phyloP scores from a whole-genome alignment of 2,329 filamentous ascomycete species.

The Aspergillus ochraceus region DNA sequence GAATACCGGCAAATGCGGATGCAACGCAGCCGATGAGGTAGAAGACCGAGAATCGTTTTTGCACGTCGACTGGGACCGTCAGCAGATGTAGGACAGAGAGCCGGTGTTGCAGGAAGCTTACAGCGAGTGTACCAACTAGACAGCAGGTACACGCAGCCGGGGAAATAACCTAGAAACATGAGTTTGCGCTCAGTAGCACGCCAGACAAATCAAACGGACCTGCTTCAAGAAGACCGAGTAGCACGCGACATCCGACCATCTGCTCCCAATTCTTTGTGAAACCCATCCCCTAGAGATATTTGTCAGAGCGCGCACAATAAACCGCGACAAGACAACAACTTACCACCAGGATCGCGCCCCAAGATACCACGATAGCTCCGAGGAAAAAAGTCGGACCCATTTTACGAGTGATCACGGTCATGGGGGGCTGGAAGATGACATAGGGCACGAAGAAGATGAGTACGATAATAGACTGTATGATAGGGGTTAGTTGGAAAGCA shows the following conservation, averaged over 20 bases:
- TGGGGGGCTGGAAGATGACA: slow-evolving; percentile 29
- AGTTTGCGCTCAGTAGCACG: slow-evolving; percentile 36
- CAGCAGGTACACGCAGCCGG: slow-evolving; percentile 68
- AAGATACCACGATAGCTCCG: slow-evolving; percentile 26
- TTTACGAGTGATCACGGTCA: slow-evolving; percentile 31
- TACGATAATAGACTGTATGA: slow-evolving; percentile 26
- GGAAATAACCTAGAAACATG: slow-evolving; percentile 68
- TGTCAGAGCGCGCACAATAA: neutral
- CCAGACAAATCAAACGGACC: neutral
- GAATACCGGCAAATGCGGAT: slow-evolving; percentile 49
- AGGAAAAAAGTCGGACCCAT: slow-evolving; percentile 29
- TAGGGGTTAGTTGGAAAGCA: neutral
- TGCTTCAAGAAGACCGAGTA: slow-evolving; percentile 29
- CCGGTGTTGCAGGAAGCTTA: slow-evolving; percentile 9
- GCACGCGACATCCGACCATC: slow-evolving; percentile 22
- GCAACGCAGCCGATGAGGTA: slow-evolving; percentile 51
- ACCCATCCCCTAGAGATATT: slow-evolving; percentile 23
- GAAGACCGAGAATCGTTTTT: slow-evolving; percentile 43
- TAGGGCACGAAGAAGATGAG: slow-evolving; percentile 35
- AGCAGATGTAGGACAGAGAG: slow-evolving; percentile 2
- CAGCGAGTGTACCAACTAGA: slow-evolving; percentile 67
- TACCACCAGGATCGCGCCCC: slow-evolving; percentile 31
- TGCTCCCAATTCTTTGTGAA: slow-evolving; percentile 29
- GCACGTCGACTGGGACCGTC: slow-evolving; percentile 26
- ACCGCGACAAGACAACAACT: neutral